Percentiles rank a stretch among this genome's conserved stretches.
phyloP scores from a whole-genome alignment of 1,284 basidiomycete genomes.

The Rhizopogon hawkerae region DNA sequence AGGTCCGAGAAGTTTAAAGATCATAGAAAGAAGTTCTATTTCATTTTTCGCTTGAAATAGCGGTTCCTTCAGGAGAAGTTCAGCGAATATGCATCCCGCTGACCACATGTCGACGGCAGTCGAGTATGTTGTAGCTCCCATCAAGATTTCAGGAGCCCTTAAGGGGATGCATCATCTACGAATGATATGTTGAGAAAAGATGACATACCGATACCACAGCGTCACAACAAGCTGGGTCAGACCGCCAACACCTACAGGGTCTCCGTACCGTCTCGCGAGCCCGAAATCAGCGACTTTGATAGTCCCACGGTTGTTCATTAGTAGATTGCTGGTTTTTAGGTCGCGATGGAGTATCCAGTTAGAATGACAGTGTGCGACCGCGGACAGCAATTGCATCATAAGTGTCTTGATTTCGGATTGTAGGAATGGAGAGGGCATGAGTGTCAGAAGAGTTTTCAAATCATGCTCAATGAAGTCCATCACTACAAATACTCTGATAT shows the following conservation, averaged over 20 bases:
- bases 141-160: constrained; percentile 91
- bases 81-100: constrained; percentile 98
- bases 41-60: constrained; percentile 95
- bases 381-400: constrained; percentile 89
- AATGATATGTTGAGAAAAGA: constrained; percentile 9
- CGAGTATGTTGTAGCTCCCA: constrained; percentile 89
- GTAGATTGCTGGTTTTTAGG: constrained; percentile 92
- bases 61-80: constrained; percentile 88
- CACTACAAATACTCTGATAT: constrained; percentile 86
- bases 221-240: constrained; percentile 98
- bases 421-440: constrained; percentile 92
- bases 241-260: constrained; percentile 85
- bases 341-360: constrained; percentile 99
- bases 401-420: constrained; percentile 98
- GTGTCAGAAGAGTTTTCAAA: constrained; percentile 87
- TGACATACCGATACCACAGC: constrained; percentile 90
- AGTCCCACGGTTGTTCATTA: constrained; percentile 98
- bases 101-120: constrained; percentile 99
- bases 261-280: constrained; percentile 89
- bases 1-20: constrained; percentile 87
- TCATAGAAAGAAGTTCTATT: constrained; percentile 86
- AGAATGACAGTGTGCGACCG: constrained; percentile 85
- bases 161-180: constrained; percentile 8
- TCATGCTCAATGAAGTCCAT: constrained; percentile 99
- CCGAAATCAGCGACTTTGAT: constrained; percentile 99